Evolutionary conservation across 805 yeast species (phyloP), one percentile per base, ranked within the genome.

Genomic region (Saccharomyces kudriavzevii): DNA sequence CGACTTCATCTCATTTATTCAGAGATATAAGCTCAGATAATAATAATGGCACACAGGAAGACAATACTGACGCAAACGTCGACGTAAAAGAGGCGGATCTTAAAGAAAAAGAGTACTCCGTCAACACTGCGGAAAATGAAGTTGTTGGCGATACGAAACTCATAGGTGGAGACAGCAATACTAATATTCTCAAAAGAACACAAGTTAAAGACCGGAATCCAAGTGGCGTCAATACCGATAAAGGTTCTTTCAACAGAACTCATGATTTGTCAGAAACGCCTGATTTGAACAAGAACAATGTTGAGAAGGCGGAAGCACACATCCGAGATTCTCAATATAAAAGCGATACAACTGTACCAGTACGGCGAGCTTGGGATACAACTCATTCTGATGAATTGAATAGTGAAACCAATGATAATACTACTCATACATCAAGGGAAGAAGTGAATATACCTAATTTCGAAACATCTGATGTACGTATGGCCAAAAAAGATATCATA

Each of bases 21-120:
- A 25, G 45, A 5, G 22, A 24, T 14, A 45, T 45, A 45, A 20
- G 17, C 22, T 45, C 29, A 22, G 29, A 45, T 20, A 25, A 22
- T n/a, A 26, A 40, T 25, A n/a, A 30, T 29, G 24, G 30, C 9
- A 27, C 24, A 10, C 26, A 53, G 29, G 49, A 52, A 5, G 40
- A 43, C 10, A 43, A 52, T 25, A 50, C 49, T 27, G 59, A 54
- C 46, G 54, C 46, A 6, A 48, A 27, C 5, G 25, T 52, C 31
- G 52, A 56, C 29, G 2, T 24, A 35, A 35, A 35, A 35, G 43
- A 2, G 17, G 43, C 24, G 11, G 17, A 2, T 17, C 4, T 17
- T 8, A 17, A 35, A 35, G 24, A 17, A 1, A 24, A 17, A 17
- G 17, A 17, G 2, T 35, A 2, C 17, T 17, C 22, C 10, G 43